Base-by-base conservation (phyloP, 495 filamentous ascomycete species). In the Penicillium coprophilum region DNA sequence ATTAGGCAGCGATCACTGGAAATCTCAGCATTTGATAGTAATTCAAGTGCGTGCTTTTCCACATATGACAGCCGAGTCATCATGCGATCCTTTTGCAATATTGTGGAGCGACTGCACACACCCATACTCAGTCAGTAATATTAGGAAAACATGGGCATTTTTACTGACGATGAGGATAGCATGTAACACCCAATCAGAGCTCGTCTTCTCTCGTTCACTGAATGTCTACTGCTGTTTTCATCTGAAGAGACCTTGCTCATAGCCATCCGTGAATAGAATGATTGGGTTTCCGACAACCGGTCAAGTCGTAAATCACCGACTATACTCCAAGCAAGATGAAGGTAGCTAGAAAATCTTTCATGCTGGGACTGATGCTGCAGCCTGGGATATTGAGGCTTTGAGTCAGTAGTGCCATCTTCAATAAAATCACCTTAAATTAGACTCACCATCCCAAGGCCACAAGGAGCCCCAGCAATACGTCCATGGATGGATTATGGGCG, bases 21-120 rank as follows among this genome's bases (percentile, higher is more conserved):
- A 34, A 20, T 34, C 20, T 49, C 46, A 30, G 46, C 46, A 49
- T 49, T 49, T 13, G 27, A 30, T 34, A 49, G 46, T 13, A 49
- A 21, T 30, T 19, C 46, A 34, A 49, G 20, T 19, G 46, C 46
- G 13, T 32, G 30, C n/a, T 49, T 36, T 11, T 49, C 46, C 15
- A 49, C 30, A 49, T 49, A 36, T 11, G 30, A 34, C n/a, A 49
- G 12, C 10, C 46, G 46, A 49, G 46, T 36, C 30, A 49, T 49
- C 46, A 49, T 49, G 46, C 46, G 46, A 49, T 49, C 46, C 46
- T 49, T 49, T 49, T 49, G 46, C 10, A 49, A 49, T 13, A 49
- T 20, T 32, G 46, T 49, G 30, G 52, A 52, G 17, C 49, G 21
- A 36, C 53, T 60, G 36, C 13, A 36, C 5, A 36, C 30, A 27